phyloP scores from a whole-genome alignment of 2,329 filamentous ascomycete genomes.

The Claviceps pusilla region DNA sequence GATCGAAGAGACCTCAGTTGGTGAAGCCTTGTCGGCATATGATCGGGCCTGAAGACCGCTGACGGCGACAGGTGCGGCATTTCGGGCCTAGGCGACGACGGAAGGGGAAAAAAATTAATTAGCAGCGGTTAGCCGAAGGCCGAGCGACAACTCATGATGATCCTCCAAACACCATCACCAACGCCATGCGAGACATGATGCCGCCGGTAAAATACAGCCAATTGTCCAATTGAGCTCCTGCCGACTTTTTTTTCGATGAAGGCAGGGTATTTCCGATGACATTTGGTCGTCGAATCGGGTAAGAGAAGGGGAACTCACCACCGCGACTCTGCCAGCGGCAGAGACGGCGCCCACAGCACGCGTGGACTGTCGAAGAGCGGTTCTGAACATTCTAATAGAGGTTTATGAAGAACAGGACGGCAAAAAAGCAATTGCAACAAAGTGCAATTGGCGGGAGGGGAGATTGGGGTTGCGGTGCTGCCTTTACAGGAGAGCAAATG shows the following conservation, averaged over 20 bases:
- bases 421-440: slow-evolving; percentile 47
- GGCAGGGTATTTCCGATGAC: slow-evolving; percentile 26
- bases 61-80: slow-evolving; percentile 64
- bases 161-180: slow-evolving; percentile 6
- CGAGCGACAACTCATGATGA: slow-evolving; percentile 20
- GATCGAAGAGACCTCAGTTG: slow-evolving; percentile 97
- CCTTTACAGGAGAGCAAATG: slow-evolving; percentile 30
- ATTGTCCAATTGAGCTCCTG: slow-evolving; percentile 23
- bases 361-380: slow-evolving; percentile 92
- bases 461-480: slow-evolving; percentile 39
- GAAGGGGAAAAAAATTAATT: slow-evolving; percentile 21
- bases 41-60: slow-evolving; percentile 51
- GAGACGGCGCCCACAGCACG: slow-evolving; percentile 88
- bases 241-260: slow-evolving; percentile 16
- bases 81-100: slow-evolving; percentile 52
- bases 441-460: slow-evolving; percentile 48
- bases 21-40: slow-evolving; percentile 87
- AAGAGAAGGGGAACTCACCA: slow-evolving; percentile 57
- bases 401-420: slow-evolving; percentile 35
- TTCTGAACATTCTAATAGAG: slow-evolving; percentile 76
- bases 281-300: slow-evolving; percentile 27
- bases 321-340: slow-evolving; percentile 79
- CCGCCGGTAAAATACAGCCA: slow-evolving; percentile 3
- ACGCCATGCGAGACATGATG: not conserved
- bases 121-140: slow-evolving; percentile 37